Evolutionary conservation across 768 basidiomycete species (phyloP), one percentile per base, ranked within the genome.

Genomic region (Lactarius deliciosus): DNA sequence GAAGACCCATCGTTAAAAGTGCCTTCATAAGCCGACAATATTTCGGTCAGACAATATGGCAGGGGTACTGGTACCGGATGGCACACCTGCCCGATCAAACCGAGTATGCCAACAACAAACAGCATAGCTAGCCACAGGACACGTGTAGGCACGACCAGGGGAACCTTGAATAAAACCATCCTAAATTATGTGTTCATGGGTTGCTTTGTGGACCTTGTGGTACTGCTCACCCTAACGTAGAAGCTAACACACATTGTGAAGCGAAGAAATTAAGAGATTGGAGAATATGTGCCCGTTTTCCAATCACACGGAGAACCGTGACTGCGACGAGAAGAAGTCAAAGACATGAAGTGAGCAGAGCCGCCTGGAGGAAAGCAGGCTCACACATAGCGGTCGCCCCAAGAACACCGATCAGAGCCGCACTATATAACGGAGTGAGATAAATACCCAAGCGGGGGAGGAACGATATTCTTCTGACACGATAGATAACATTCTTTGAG

Each of bases 201-300:
- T 20, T 22, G 13, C 5, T 11, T 9, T 11, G 22, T 16, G 25
- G 36, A 16, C 43, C 1, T 28, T 25, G 36, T 36, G 22, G 18
- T 20, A 22, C 50, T 61, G 16, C 74, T 41, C 43, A 76, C 75
- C 69, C 76, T 61, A 79, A 32, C 8, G 75, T 71, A 2, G 77
- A 79, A 3, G 76, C 76, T 25, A 81, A 69, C 0, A 87, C 81
- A 61, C 84, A 87, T 68, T 83, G 79, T 10, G 81, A 74, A 1
- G 88, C 85, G 74, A 90, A 94, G 63, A 84, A 91, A 0, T 81
- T 76, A 71, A 94, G 80, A 2, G 84, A 80, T 73, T 96, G 92
- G 64, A 93, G 75, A 0, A 92, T 80, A 70, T 90, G 88, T 1
- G 91, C 92, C 5, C 88, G 81, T 65, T 83, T 86, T 0, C 93